phyloP scores from a whole-genome alignment of 768 basidiomycete species.

The Kwoniella bestiolae region DNA sequence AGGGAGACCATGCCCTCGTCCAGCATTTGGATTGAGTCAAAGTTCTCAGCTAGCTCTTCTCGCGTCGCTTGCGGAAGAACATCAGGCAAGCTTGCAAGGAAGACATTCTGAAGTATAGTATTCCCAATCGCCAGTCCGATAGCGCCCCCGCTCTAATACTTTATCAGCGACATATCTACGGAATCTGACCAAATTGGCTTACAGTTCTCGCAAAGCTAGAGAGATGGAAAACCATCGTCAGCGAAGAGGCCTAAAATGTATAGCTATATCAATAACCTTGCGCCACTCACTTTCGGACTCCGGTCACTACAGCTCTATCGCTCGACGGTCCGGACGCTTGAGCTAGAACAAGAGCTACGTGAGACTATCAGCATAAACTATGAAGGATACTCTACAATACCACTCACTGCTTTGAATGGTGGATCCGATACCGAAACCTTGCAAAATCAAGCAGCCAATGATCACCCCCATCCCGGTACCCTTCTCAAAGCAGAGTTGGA shows the following conservation, averaged over 20 bases:
- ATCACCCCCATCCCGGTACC: conserved; percentile 30
- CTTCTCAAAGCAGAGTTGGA: conserved; percentile 33
- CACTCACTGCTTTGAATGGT: conserved; percentile 46
- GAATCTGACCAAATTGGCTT: background rate
- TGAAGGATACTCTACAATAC: background rate
- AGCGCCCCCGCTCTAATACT: conserved; percentile 40
- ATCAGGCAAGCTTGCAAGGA: conserved; percentile 30
- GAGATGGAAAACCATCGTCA: background rate
- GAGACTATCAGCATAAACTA: background rate
- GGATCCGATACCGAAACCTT: conserved; percentile 47
- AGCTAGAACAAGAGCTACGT: conserved; percentile 39
- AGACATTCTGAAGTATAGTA: conserved; percentile 45
- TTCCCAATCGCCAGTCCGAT: conserved; percentile 49
- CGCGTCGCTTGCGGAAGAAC: conserved; percentile 14
- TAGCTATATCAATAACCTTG: background rate
- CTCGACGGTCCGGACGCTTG: conserved; percentile 33
- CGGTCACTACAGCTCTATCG: conserved; percentile 50
- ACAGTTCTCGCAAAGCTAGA: conserved; percentile 29
- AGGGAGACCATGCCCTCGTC: background rate
- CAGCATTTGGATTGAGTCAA: conserved; percentile 1
- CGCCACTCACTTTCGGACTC: conserved; percentile 28
- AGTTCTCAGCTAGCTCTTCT: background rate
- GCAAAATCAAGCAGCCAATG: conserved; percentile 39
- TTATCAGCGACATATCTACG: conserved; percentile 13
- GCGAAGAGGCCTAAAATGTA: background rate